These are phyloP conservation scores for Macrolepiota dolichaula DNA, from an alignment of 768 basidiomycete species.

Conservation along the genomic window DNA sequence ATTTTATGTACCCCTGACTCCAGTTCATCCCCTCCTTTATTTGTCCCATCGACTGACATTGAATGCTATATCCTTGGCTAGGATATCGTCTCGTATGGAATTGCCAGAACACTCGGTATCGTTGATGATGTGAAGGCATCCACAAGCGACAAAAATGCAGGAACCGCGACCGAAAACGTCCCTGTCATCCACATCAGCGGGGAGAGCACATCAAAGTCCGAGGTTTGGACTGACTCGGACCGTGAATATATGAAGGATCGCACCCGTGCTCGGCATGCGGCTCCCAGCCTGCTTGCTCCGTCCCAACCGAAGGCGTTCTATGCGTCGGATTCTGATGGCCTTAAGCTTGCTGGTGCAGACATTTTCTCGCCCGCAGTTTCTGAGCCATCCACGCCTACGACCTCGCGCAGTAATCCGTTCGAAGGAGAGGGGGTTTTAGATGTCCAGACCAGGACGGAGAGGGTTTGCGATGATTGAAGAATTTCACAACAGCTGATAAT, in stretches of 20 bases:
- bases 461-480: background rate
- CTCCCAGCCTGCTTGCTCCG: background rate
- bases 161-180: slow-evolving; percentile 22
- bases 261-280: background rate
- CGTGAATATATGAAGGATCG: slow-evolving; percentile 13
- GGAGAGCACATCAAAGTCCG: slow-evolving; percentile 19
- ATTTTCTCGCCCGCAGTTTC: slow-evolving; percentile 72
- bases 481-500: slow-evolving; percentile 3
- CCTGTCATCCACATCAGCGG: slow-evolving; percentile 32
- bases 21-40: background rate
- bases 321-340: slow-evolving; percentile 40
- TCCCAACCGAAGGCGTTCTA: slow-evolving; percentile 43
- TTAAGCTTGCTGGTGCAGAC: slow-evolving; percentile 65
- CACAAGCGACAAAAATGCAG: slow-evolving; percentile 54
- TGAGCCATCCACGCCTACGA: slow-evolving; percentile 60
- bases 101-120: slow-evolving; percentile 78
- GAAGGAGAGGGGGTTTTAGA: slow-evolving; percentile 16
- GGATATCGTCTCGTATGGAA: slow-evolving; percentile 81
- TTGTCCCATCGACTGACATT: background rate
- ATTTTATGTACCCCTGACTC: background rate
- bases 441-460: slow-evolving; percentile 18
- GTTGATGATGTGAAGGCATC: slow-evolving; percentile 74
- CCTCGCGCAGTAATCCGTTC: slow-evolving; percentile 33
- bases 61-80: slow-evolving; percentile 26
- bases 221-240: slow-evolving; percentile 24